Percentiles rank a stretch among this genome's conserved stretches.
Evolutionary conservation across 805 yeast species (phyloP).

Genomic region (Zygosaccharomyces kombuchaensis): DNA sequence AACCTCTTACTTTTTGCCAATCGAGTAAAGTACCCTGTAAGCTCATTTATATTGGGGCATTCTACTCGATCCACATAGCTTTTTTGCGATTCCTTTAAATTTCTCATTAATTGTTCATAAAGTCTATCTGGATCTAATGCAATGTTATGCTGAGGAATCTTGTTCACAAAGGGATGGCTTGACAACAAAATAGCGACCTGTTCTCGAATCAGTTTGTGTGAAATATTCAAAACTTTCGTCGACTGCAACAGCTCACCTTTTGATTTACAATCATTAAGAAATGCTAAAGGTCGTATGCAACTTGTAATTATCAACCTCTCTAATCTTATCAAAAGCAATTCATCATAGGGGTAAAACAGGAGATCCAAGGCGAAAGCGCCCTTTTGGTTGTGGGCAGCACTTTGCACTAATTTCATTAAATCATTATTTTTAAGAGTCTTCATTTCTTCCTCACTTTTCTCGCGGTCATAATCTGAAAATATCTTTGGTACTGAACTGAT

Average conservation of each 20-base stretch:
- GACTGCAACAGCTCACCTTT: constrained; percentile 20
- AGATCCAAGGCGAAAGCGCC: constrained; percentile 9
- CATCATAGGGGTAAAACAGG: constrained; percentile 18
- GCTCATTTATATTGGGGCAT: constrained; percentile 58
- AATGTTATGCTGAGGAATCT: constrained; percentile 23
- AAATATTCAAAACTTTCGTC: constrained; percentile 6
- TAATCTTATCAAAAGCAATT: constrained; percentile 19
- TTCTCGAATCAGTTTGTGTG: constrained; percentile 21
- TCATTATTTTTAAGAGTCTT: constrained; percentile 7
- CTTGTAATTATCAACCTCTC: constrained; percentile 25
- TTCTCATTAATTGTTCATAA: constrained; percentile 31
- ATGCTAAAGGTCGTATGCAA: constrained; percentile 26
- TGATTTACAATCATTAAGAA: constrained; percentile 22
- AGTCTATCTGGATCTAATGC: constrained; percentile 35
- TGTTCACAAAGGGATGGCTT: constrained; percentile 18
- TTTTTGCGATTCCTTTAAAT: constrained; percentile 37
- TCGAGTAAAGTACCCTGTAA: constrained; percentile 61
- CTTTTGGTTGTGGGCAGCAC: constrained; percentile 6
- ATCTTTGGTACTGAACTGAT: constrained; percentile 17
- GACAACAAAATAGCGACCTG: constrained; percentile 19
- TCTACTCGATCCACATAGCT: constrained; percentile 44
- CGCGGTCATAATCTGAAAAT: constrained; percentile 10
- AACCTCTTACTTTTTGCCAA: constrained; percentile 43
- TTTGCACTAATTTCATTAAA: constrained; percentile 12
- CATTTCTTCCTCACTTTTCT: constrained; percentile 8